Percentiles rank a stretch among this genome's conserved stretches.
Evolutionary conservation across 768 basidiomycete genomes (phyloP).

Genomic region (Tulasnella sp.): DNA sequence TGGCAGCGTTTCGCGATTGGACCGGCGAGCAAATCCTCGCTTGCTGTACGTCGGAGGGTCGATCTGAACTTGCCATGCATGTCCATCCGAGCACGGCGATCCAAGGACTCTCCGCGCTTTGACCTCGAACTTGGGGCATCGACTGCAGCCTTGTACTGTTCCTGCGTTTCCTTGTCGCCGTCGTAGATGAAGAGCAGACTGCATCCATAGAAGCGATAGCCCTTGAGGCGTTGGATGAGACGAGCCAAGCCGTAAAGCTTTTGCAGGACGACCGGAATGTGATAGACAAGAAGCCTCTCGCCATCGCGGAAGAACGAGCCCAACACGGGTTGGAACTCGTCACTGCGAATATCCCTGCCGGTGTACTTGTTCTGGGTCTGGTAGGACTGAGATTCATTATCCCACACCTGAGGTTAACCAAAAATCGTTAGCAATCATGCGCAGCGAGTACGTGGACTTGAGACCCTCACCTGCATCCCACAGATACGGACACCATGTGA

Average conservation of each 20-base stretch:
- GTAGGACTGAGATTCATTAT: conserved; percentile 76
- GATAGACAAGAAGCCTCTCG: conserved; percentile 74
- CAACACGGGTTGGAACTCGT: conserved; percentile 79
- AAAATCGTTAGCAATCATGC: background rate
- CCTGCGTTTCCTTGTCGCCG: conserved; percentile 85
- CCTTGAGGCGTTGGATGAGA: conserved; percentile 81
- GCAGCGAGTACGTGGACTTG: background rate
- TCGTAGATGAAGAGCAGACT: conserved; percentile 96
- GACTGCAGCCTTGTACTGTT: conserved; percentile 49
- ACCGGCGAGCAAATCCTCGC: conserved; percentile 71
- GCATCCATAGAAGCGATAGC: conserved; percentile 98
- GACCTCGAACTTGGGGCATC: conserved; percentile 40
- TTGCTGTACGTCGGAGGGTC: conserved; percentile 65
- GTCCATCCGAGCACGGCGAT: conserved; percentile 43
- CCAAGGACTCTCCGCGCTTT: conserved; percentile 74
- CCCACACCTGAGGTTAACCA: conserved; percentile 76
- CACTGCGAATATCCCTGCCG: conserved; percentile 81
- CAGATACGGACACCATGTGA: conserved; percentile 89
- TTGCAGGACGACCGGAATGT: conserved; percentile 85
- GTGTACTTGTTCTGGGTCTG: conserved; percentile 94
- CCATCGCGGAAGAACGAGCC: conserved; percentile 84
- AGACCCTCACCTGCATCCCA: conserved; percentile 90
- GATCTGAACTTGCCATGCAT: conserved; percentile 29
- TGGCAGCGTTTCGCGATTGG: conserved; percentile 57
- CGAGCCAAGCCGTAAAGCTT: conserved; percentile 92